Percentiles rank a stretch among this genome's conserved stretches.
Conservation (phyloP, 306 rosid genomes). For the Oxytropis ochrocephala region DNA sequence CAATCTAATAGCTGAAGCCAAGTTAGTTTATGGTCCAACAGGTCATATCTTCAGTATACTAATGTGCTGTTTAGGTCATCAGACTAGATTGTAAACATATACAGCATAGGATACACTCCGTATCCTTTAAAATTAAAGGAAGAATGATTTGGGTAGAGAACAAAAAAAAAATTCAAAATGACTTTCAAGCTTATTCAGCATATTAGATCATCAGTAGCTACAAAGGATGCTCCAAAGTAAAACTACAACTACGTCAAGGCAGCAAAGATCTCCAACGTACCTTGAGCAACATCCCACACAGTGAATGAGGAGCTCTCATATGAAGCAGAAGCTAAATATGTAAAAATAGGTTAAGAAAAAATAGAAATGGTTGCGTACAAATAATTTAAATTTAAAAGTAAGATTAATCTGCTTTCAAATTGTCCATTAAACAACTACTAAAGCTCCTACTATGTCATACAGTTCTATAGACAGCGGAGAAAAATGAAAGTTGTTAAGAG, state of each 20-base stretch:
- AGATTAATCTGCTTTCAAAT: too few species aligned
- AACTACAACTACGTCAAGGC: not conserved
- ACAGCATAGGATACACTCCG: too few species aligned
- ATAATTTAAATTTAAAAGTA: not conserved
- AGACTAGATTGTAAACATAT: not conserved
- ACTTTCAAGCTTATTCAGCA: constrained; percentile 9
- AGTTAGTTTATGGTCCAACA: not conserved
- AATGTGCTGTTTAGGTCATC: not conserved
- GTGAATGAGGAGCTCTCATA: constrained; percentile 80
- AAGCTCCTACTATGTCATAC: too few species aligned
- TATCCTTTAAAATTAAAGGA: constrained; percentile 1
- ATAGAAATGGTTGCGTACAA: not conserved
- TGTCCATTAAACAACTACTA: too few species aligned
- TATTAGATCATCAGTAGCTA: not conserved
- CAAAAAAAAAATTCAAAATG: not conserved
- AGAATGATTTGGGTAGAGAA: not conserved
- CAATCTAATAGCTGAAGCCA: not conserved
- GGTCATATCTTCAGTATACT: constrained; percentile 10
- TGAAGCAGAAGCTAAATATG: constrained; percentile 88
- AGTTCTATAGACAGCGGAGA: too few species aligned
- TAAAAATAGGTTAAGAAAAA: constrained; percentile 55
- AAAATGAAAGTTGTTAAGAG: too few species aligned
- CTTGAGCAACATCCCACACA: constrained; percentile 96
- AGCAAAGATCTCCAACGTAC: constrained; percentile 30
- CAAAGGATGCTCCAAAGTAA: not conserved